phyloP scores from a whole-genome alignment of 169 alveolate genomes.

The Plasmodium relictum region DNA sequence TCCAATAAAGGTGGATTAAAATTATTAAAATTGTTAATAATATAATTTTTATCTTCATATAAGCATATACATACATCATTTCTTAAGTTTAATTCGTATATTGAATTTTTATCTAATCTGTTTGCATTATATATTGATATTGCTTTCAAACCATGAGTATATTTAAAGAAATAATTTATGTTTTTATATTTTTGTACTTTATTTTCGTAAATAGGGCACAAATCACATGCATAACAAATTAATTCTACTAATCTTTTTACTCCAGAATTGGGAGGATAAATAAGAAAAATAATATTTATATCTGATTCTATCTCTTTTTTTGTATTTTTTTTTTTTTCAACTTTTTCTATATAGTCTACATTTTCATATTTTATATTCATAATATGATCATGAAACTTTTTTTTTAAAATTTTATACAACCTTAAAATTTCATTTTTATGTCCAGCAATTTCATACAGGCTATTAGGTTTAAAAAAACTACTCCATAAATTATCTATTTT shows the following conservation, averaged over 20 bases:
- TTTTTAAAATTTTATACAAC: slow-evolving; percentile 47
- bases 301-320: background rate
- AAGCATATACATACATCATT: slow-evolving; percentile 50
- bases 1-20: slow-evolving; percentile 17
- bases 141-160: slow-evolving; percentile 69
- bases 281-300: slow-evolving; percentile 26
- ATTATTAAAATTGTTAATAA: slow-evolving; percentile 12
- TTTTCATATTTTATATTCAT: background rate
- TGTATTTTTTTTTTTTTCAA: background rate
- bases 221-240: slow-evolving; percentile 61
- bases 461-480: slow-evolving; percentile 50
- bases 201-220: slow-evolving; percentile 55
- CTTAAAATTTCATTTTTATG: slow-evolving; percentile 53
- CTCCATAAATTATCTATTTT: slow-evolving; percentile 37
- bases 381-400: background rate
- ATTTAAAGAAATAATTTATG: slow-evolving; percentile 60
- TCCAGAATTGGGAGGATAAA: slow-evolving; percentile 67
- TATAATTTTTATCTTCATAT: slow-evolving; percentile 56
- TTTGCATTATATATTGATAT: slow-evolving; percentile 68
- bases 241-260: slow-evolving; percentile 50
- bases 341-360: background rate
- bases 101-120: slow-evolving; percentile 25
- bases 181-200: slow-evolving; percentile 71
- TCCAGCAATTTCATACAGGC: slow-evolving; percentile 63
- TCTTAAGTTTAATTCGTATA: slow-evolving; percentile 26